A percentile compares a stretch with the other conserved stretches of the same genome.
These are phyloP conservation scores for Atkinsonella hypoxylon DNA, from an alignment of 2,329 filamentous ascomycete genomes.

Conservation along the genomic window DNA sequence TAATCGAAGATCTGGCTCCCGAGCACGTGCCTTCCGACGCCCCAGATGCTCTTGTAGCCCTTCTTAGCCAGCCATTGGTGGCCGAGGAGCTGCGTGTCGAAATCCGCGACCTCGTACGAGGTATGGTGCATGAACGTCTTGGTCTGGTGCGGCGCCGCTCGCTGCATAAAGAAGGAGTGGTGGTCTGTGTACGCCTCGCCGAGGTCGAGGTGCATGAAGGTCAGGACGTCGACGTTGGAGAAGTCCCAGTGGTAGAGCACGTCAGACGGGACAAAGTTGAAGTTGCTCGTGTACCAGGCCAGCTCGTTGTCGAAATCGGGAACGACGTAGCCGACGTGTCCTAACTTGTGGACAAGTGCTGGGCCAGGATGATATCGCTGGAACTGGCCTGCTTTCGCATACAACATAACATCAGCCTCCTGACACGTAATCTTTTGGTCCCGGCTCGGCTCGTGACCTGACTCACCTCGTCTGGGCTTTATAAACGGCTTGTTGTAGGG, in stretches of 20 bases:
- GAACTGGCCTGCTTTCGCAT: slow-evolving; percentile 14
- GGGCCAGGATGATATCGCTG: slow-evolving; percentile 21
- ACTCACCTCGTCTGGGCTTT: slow-evolving; percentile 4
- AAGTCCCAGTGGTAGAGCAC: slow-evolving; percentile 9
- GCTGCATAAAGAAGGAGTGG: slow-evolving; percentile 39
- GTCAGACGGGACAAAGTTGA: slow-evolving; percentile 30
- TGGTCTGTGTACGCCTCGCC: slow-evolving; percentile 39
- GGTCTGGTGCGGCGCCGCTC: slow-evolving; percentile 11
- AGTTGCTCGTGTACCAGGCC: slow-evolving; percentile 25
- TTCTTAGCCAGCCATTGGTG: slow-evolving; percentile 45
- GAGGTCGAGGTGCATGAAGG: slow-evolving; percentile 42
- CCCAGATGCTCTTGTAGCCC: slow-evolving; percentile 44
- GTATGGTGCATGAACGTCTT: slow-evolving; percentile 12
- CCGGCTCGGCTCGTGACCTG: not conserved
- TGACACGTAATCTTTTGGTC: too few species aligned
- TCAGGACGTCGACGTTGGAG: slow-evolving; percentile 14
- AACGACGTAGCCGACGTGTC: slow-evolving; percentile 24
- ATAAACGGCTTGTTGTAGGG: slow-evolving; percentile 6
- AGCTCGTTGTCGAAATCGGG: slow-evolving; percentile 20
- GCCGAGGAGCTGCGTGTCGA: slow-evolving; percentile 47
- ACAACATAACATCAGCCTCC: not conserved
- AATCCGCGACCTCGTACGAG: slow-evolving; percentile 40
- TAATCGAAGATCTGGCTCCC: slow-evolving; percentile 54
- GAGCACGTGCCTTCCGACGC: slow-evolving; percentile 47
- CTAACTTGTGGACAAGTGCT: slow-evolving; percentile 25